Conservation (phyloP, 129 eudicot species). For the Centella asiatica region DNA sequence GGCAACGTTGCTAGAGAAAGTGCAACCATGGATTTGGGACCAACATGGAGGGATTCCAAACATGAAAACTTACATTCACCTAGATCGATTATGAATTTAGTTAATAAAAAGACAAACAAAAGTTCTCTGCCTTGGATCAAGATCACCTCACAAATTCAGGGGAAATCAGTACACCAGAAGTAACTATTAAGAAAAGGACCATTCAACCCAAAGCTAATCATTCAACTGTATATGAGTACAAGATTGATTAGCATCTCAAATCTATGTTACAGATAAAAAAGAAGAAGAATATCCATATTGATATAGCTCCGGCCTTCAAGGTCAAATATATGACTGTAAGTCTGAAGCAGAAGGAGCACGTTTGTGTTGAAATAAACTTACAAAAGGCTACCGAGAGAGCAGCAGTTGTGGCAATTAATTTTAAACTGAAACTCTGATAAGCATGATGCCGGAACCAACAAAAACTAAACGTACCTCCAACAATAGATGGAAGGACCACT, state of each 20-base stretch:
- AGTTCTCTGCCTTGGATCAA: not conserved
- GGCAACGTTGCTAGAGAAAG: constrained; percentile 76
- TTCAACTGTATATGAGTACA: not conserved
- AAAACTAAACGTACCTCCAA: constrained; percentile 40
- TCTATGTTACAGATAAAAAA: not conserved
- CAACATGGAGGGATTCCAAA: constrained; percentile 55
- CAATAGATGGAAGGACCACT: constrained; percentile 39
- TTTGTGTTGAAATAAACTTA: too few species aligned
- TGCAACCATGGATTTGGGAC: constrained; percentile 89
- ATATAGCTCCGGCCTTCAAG: not conserved
- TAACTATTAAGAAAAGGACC: not conserved
- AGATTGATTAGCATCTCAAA: not conserved
- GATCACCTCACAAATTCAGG: not conserved
- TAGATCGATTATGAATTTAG: constrained; percentile 19
- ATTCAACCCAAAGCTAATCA: not conserved
- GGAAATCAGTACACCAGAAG: not conserved
- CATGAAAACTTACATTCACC: constrained; percentile 67
- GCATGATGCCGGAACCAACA: constrained; percentile 4
- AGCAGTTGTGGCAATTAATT: not conserved
- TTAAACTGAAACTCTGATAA: not conserved
- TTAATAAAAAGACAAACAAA: not conserved
- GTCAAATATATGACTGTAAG: too few species aligned
- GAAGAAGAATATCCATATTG: not conserved
- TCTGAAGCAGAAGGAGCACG: too few species aligned
- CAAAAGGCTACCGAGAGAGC: too few species aligned